Evolutionary conservation across 2,329 filamentous ascomycete genomes (phyloP), one percentile per base, ranked within the genome.

Genomic region (Venturia asperata): DNA sequence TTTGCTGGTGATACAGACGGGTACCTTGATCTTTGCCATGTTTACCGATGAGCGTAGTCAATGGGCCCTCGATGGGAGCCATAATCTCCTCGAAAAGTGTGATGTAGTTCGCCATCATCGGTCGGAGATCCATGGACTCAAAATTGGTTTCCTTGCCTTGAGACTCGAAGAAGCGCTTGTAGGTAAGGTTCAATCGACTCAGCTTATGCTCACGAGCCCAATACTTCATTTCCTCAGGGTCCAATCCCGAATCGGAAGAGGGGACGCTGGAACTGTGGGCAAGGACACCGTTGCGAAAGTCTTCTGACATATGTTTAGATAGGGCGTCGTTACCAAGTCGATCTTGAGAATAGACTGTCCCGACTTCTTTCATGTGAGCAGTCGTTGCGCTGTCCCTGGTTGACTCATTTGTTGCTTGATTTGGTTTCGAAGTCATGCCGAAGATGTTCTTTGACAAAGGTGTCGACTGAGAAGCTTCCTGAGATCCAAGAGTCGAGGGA

Each of bases 61-160:
- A 43, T 24, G 47, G 63, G 5, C 47, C 45, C 10, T 60, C 42
- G 13, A 56, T 64, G 10, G 63, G 45, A 21, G 15, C 39, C 61
- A 60, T 64, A 17, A 64, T 27, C 21, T 58, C 30, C 47, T 56
- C 63, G n/a, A 60, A 56, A 13, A 64, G n/a, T 5, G 45, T 42
- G 30, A 60, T 45, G 21, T 64, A 64, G 37, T 64, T 60, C 13
- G 37, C 47, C 30, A 64, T 39, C 45, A 64, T 37, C 11, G 49
- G 49, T 37, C 34, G 37, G 11, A 64, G 63, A 21, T 64, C 42
- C 47, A 58, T 56, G 3, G 30, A 9, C 24, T 41, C 27, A 43
- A 63, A 63, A 9, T 39, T 34, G 17, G 13, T 27, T 17, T 63
- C 45, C 17, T 27, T 45, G 39, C 37, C 21, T 9, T 27, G 39